A percentile compares a stretch with the other conserved stretches of the same genome.
These are phyloP conservation scores for Nannochloropsis salina DNA, from an alignment of 108 stramenopile species.

Conservation along the genomic window DNA sequence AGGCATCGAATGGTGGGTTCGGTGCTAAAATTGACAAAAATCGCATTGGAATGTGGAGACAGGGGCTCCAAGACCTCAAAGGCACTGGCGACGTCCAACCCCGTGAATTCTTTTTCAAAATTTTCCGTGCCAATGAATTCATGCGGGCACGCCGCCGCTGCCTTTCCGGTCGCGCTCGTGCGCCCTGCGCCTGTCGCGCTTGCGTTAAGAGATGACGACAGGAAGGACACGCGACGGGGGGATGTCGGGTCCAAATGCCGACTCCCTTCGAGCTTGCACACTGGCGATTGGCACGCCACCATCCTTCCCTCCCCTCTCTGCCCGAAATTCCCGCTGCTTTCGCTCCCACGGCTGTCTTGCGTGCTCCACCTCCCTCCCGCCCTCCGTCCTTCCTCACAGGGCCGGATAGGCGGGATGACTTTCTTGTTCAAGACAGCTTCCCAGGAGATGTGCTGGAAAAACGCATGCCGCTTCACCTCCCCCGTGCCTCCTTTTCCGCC, in stretches of 20 bases:
- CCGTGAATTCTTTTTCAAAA: background rate
- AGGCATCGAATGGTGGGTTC: background rate
- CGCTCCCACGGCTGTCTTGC: background rate
- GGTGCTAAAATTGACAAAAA: background rate
- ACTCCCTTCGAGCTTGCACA: background rate
- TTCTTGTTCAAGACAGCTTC: background rate
- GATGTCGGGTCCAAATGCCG: background rate
- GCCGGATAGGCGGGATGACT: background rate
- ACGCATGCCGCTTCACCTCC: background rate
- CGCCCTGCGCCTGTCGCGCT: background rate
- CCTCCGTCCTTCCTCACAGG: background rate
- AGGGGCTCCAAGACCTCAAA: background rate
- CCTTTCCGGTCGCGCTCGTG: background rate
- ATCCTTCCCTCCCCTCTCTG: background rate
- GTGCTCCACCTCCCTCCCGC: background rate
- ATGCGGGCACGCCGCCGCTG: background rate
- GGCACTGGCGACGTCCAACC: background rate
- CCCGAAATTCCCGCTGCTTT: background rate
- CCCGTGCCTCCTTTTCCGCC: conserved; percentile 43
- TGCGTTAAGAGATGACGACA: background rate
- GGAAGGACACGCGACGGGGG: background rate
- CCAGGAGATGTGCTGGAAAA: background rate
- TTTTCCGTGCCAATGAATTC: background rate
- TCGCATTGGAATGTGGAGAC: background rate
- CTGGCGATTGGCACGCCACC: background rate